These are phyloP conservation scores for Gelatoporia subvermispora DNA, from an alignment of 768 basidiomycete genomes.

Conservation along the genomic window DNA sequence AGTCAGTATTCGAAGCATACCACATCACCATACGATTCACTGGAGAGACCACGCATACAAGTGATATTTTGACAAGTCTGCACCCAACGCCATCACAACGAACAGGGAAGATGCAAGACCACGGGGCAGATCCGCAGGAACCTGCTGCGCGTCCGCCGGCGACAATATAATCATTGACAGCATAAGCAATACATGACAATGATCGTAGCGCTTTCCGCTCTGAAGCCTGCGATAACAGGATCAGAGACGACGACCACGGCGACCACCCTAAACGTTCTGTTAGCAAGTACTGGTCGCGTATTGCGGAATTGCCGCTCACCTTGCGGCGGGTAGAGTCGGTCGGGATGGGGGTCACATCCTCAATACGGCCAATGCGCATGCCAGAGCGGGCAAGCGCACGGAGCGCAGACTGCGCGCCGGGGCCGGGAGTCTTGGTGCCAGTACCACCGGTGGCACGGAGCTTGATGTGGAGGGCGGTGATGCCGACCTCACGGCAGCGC, in stretches of 20 bases:
- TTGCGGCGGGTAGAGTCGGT: constrained; percentile 97
- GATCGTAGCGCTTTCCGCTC: constrained; percentile 23
- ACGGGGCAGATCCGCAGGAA: constrained; percentile 64
- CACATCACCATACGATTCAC: too few species aligned
- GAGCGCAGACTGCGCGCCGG: constrained; percentile 96
- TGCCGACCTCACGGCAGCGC: constrained; percentile 97
- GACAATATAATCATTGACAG: constrained; percentile 55
- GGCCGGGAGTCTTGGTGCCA: constrained; percentile 98
- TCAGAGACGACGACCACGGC: constrained; percentile 94
- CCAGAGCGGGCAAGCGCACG: constrained; percentile 97
- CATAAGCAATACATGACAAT: constrained; percentile 33
- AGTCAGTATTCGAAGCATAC: too few species aligned
- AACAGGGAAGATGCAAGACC: constrained; percentile 40
- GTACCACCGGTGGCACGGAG: constrained; percentile 97
- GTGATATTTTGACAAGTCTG: too few species aligned
- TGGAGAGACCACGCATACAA: too few species aligned
- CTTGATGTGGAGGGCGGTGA: constrained; percentile 98
- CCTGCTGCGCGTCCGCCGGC: constrained; percentile 87
- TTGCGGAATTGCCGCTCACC: constrained; percentile 39
- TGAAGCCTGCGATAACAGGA: constrained; percentile 9
- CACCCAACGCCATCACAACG: not conserved
- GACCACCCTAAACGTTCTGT: constrained; percentile 71
- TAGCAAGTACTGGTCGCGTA: too few species aligned
- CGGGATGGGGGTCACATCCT: constrained; percentile 96
- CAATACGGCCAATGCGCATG: constrained; percentile 96